Base-by-base conservation (phyloP, 441 rosid species). In the Corymbia citriodora region DNA sequence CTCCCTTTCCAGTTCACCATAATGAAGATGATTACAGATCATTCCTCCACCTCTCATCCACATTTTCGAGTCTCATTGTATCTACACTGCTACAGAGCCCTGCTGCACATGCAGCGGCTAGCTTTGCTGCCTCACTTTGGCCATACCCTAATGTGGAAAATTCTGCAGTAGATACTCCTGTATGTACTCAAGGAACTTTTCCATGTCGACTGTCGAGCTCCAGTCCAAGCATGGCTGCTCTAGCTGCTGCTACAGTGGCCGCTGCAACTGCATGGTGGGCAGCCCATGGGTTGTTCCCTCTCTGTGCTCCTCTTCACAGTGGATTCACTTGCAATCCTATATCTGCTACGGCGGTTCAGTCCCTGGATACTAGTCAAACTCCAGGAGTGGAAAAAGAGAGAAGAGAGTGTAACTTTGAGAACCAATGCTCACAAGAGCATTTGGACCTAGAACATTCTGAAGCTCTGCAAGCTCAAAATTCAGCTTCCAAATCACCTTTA, bases 181-280 rank as follows among this genome's bases (percentile, higher is more conserved):
- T 92, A 90, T 94, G 94, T 89, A 87, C 87, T 50, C 95, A 94
- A 89, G 95, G 95, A 90, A 92, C 93, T 89, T 94, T 92, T 89
- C 90, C 91, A 87, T 90, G 94, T 31, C 87, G 93, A 87, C 97
- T 91, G 88, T 89, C 91, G 89, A 94, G 92, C 94, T 91, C 96
- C 89, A 91, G 94, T 90, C 96, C 99, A 53, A 94, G 95, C 93
- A 89, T 96, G 96, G 95, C 97, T 85, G 97, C 97, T 53, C 93
- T 98, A 79, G 97, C 95, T 82, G 98, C 97, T 92, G 96, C 99
- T 91, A 98, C 99, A 50, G 97, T 98, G 36, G 98, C 99, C 61
- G 99, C 99, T 90, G 99, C 99, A 93, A 95, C 97, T 90, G 98
- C 99, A 52, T 96, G 99, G 99, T 96, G 99, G 99, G 97, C 97